Conservation (phyloP, 805 yeast genomes). For the Lachancea sp. region DNA sequence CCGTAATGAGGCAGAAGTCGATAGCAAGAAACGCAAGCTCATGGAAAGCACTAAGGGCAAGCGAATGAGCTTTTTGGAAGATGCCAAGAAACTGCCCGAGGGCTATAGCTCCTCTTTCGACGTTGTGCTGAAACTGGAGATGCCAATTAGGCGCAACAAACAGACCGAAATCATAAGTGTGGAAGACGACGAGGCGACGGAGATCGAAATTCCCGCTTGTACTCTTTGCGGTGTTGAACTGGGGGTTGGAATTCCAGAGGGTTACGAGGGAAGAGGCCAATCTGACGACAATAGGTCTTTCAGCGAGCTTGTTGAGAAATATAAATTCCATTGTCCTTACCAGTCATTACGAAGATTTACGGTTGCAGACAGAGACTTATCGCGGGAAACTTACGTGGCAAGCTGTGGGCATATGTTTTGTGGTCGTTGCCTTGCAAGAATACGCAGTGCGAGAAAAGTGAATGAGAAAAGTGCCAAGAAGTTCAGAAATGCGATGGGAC, state of each 20-base stretch:
- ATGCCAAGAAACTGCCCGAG: conserved; percentile 24
- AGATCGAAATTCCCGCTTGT: conserved; percentile 44
- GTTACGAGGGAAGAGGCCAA: conserved; percentile 32
- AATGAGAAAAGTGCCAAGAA: conserved; percentile 21
- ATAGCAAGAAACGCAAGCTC: conserved; percentile 19
- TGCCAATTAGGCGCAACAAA: conserved; percentile 18
- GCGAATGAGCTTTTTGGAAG: conserved; percentile 19
- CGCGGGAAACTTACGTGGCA: conserved; percentile 59
- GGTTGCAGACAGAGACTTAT: conserved; percentile 50
- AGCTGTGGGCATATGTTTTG: conserved; percentile 82
- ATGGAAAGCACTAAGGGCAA: conserved; percentile 25
- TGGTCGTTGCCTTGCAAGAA: conserved; percentile 72
- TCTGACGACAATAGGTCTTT: conserved; percentile 25
- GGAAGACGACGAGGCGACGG: conserved; percentile 22
- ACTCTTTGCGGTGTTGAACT: conserved; percentile 63
- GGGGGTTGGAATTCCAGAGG: conserved; percentile 67
- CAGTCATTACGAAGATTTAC: conserved; percentile 47
- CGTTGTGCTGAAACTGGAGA: conserved; percentile 18
- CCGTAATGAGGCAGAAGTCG: conserved; percentile 29
- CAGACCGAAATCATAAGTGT: conserved; percentile 16
- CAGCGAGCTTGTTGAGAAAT: conserved; percentile 28
- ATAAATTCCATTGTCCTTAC: conserved; percentile 57
- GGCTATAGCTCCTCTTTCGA: conserved; percentile 29
- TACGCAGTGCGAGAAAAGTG: conserved; percentile 37
- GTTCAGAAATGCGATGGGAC: conserved; percentile 24